Percentiles rank a stretch among this genome's conserved stretches.
Conservation (phyloP, 2,329 filamentous ascomycete genomes). For the Orbilia brochopaga region DNA sequence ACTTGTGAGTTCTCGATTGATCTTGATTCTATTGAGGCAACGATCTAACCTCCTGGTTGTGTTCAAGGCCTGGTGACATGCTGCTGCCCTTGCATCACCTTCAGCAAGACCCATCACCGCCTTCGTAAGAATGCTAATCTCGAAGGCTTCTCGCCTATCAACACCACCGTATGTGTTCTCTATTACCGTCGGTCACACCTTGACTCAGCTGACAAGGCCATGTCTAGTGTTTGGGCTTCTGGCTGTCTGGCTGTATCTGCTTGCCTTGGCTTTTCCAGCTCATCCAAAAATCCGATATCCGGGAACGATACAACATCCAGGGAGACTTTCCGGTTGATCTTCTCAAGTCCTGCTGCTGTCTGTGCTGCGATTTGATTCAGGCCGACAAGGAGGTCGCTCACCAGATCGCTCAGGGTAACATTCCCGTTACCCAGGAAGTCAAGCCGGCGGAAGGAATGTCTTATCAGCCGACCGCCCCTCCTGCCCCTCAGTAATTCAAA, state of each 20-base stretch:
- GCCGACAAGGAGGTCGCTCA: slow-evolving; percentile 59
- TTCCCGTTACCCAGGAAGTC: slow-evolving; percentile 39
- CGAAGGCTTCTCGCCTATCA: slow-evolving; percentile 56
- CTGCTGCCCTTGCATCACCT: slow-evolving; percentile 57
- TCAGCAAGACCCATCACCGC: slow-evolving; percentile 58
- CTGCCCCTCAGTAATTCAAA: slow-evolving; percentile 29
- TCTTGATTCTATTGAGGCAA: not conserved
- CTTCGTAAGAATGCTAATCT: slow-evolving; percentile 56
- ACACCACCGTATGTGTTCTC: slow-evolving; percentile 54
- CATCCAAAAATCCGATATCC: slow-evolving; percentile 65
- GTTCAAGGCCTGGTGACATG: slow-evolving; percentile 56
- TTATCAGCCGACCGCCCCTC: slow-evolving; percentile 27
- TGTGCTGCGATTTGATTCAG: slow-evolving; percentile 66
- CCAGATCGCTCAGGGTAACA: slow-evolving; percentile 39
- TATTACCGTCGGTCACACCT: not conserved
- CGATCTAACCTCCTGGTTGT: not conserved
- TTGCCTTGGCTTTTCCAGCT: slow-evolving; percentile 59
- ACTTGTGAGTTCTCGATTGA: slow-evolving; percentile 23
- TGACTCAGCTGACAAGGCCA: not conserved
- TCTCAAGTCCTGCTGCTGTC: slow-evolving; percentile 64
- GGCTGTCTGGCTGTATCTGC: slow-evolving; percentile 48
- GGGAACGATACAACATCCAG: slow-evolving; percentile 64
- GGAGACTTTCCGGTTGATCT: slow-evolving; percentile 63
- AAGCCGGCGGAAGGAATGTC: slow-evolving; percentile 44
- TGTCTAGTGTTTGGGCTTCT: slow-evolving; percentile 45